These are phyloP conservation scores for Gracilaria caudata DNA, from an alignment of 23 red algal genomes.

Conservation along the genomic window DNA sequence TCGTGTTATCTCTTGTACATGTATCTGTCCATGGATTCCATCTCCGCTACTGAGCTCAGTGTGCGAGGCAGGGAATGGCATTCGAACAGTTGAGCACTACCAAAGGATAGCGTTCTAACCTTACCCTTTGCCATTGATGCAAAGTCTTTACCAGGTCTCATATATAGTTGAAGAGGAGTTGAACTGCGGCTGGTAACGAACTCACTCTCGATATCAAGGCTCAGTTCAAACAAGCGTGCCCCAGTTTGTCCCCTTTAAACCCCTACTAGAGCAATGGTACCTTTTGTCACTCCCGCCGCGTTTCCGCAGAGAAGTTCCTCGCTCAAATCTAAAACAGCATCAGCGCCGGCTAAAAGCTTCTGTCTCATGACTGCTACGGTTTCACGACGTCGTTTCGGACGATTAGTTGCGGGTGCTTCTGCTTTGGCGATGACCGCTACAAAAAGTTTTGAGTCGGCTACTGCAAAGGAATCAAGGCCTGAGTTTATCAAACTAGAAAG, in stretches of 20 bases:
- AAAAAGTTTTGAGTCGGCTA: background rate
- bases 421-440: background rate
- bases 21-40: too few relatives aligned
- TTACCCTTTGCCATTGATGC: too few relatives aligned
- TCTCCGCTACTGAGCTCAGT: too few relatives aligned
- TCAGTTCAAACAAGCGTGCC: too few relatives aligned
- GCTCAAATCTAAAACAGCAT: background rate
- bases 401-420: slow-evolving; percentile 26
- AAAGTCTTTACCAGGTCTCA: too few relatives aligned
- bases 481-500: slow-evolving; percentile 62
- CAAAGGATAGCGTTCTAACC: too few relatives aligned
- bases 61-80: too few relatives aligned
- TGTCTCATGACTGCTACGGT: background rate
- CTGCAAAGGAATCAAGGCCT: slow-evolving; percentile 16
- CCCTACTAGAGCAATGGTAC: too few relatives aligned
- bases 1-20: too few relatives aligned
- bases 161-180: too few relatives aligned
- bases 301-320: background rate
- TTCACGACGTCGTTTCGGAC: slow-evolving; percentile 42
- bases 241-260: too few relatives aligned
- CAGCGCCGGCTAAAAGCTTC: background rate
- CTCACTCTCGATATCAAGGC: background rate
- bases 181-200: background rate
- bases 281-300: slow-evolving; percentile 1
- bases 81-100: too few relatives aligned